Conservation (phyloP, 2,329 filamentous ascomycete species). For the Madurella mycetomatis region DNA sequence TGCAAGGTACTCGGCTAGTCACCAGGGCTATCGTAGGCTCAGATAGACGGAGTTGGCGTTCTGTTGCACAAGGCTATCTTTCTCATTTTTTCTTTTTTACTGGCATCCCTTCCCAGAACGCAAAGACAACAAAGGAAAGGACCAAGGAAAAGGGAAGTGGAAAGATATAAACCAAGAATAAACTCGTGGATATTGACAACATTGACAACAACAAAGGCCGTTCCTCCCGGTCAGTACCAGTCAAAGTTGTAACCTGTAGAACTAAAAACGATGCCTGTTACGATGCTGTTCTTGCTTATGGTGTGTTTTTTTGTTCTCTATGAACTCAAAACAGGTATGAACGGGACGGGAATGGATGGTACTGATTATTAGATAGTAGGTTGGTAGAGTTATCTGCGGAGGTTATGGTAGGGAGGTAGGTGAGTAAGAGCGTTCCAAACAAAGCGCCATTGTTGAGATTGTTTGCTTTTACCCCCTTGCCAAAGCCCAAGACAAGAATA, state of each 20-base stretch:
- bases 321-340: conserved; percentile 11
- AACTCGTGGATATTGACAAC: not conserved
- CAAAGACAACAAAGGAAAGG: not conserved
- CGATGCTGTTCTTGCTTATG: conserved; percentile 17
- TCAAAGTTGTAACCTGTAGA: conserved; percentile 1
- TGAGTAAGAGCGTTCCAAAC: conserved; percentile 4
- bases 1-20: no score
- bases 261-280: conserved; percentile 13
- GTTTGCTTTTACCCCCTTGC: conserved; percentile 4
- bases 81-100: no score
- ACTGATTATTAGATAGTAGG: conserved; percentile 19
- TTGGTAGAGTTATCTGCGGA: conserved; percentile 6
- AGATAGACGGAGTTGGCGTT: no score
- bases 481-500: conserved; percentile 14
- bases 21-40: no score
- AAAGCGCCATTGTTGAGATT: not conserved
- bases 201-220: not conserved
- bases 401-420: not conserved
- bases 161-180: not conserved
- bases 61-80: no score
- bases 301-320: not conserved
- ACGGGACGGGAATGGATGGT: not conserved
- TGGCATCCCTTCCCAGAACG: no score
- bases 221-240: conserved; percentile 2
- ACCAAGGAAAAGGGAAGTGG: not conserved